phyloP scores from a whole-genome alignment of 768 basidiomycete species.

The Agaricus bisporus region DNA sequence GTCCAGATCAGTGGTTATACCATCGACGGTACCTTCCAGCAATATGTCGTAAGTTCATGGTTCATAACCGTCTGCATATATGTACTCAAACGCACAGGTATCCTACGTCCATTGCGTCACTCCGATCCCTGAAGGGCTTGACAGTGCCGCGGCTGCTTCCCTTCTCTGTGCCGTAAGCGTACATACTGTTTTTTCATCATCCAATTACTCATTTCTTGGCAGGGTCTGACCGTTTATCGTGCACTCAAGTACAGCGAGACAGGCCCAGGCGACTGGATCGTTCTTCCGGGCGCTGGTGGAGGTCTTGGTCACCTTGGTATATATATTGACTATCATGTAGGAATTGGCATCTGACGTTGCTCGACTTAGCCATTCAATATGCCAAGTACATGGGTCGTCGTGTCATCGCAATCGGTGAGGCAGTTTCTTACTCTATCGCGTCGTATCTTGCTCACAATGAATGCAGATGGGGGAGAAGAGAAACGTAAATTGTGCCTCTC shows the following conservation, averaged over 20 bases:
- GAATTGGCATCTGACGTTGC: neutral
- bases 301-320: conserved; percentile 78
- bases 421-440: neutral
- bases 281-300: conserved; percentile 73
- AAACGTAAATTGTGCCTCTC: conserved; percentile 56
- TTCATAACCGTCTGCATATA: neutral
- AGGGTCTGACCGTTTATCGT: conserved; percentile 84
- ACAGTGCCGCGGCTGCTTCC: conserved; percentile 63
- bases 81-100: conserved; percentile 27
- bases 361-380: conserved; percentile 61
- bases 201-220: neutral
- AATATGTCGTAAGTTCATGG: conserved; percentile 46
- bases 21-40: conserved; percentile 71
- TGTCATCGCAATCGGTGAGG: conserved; percentile 65
- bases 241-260: conserved; percentile 71
- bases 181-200: neutral
- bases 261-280: conserved; percentile 67
- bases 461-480: conserved; percentile 62
- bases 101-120: conserved; percentile 72
- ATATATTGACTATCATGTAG: neutral
- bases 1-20: conserved; percentile 64
- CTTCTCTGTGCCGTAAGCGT: conserved; percentile 68
- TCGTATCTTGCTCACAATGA: neutral
- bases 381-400: conserved; percentile 71
- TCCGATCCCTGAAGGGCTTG: conserved; percentile 65